Base-by-base conservation (phyloP, 345 rosid species). In the Populus euphratica region DNA sequence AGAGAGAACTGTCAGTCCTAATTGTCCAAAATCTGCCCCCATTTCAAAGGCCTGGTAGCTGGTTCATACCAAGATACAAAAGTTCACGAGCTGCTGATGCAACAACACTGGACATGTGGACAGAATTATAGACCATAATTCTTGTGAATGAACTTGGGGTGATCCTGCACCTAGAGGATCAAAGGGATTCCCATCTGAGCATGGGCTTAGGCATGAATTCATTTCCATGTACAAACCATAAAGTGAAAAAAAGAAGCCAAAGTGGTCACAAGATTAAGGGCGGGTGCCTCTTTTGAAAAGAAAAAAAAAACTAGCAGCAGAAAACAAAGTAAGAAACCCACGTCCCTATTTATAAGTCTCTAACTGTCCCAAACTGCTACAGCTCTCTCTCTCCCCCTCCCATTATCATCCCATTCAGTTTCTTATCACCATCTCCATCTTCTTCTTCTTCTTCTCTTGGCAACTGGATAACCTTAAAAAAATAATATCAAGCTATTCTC, bases 271-370 rank as follows among this genome's bases (percentile, higher is more conserved):
- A 43, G 93, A 88, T 78, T 82, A 67, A 83, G 79, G 72, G 85
- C 88, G 88, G 88, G 88, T 23, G 72, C 87, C 85, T 79, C 93
- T 86, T 88, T 90, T 83, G 85, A 88, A 90, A 86, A 61, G 68
- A 72, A 29, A 62, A 67, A 54, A 59, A 33, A 65, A 74, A 33
- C 33, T 18, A 35, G 41, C 68, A 73, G 43, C 43, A 65, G 39
- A 69, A 70, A 78, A 73, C 13, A 9, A 69, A 80, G 82, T 77
- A 82, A 71, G 87, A 84, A 82, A 84, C 85, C 82, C 89, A 86
- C 90, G 79, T 86, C 69, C 87, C 87, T 77, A 84, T 89, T 83
- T 82, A 88, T 83, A 85, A 81, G 77, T 80, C 80, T 47, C 67
- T 79, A 84, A 85, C 91, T 59, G 86, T 76, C 81, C 87, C 66